These are phyloP conservation scores for Fusarium duplospermum DNA, from an alignment of 2,329 filamentous ascomycete genomes.

Conservation along the genomic window DNA sequence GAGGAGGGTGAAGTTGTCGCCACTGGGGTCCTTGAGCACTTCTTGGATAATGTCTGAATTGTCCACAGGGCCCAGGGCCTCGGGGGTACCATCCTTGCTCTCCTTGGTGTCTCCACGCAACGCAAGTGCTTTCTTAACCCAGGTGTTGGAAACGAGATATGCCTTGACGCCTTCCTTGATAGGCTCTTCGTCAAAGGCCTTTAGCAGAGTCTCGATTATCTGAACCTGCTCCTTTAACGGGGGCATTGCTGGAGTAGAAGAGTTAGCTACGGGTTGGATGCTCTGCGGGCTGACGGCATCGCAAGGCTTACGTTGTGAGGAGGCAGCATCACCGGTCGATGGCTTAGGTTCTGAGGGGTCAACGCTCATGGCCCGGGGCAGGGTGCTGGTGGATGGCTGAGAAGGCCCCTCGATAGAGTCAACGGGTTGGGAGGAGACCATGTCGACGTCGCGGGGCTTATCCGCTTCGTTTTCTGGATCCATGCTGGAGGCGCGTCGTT, in stretches of 20 bases:
- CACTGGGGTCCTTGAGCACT: conserved; percentile 62
- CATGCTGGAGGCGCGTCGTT: conserved; percentile 73
- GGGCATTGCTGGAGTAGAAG: conserved; percentile 45
- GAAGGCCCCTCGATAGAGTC: conserved; percentile 25
- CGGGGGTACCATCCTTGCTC: conserved; percentile 69
- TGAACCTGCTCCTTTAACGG: conserved; percentile 72
- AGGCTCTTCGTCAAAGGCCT: conserved; percentile 62
- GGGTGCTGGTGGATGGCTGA: conserved; percentile 25
- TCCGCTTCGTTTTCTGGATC: conserved; percentile 60
- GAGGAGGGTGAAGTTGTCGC: conserved; percentile 76
- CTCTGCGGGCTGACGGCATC: neutral
- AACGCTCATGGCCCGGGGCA: conserved; percentile 56
- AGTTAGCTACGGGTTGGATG: conserved; percentile 26
- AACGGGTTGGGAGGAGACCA: conserved; percentile 49
- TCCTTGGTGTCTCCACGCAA: conserved; percentile 69
- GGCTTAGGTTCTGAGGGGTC: conserved; percentile 49
- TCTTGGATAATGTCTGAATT: conserved; percentile 84
- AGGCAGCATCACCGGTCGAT: conserved; percentile 27
- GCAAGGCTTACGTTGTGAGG: conserved; percentile 45
- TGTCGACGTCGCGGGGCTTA: conserved; percentile 59
- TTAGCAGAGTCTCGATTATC: conserved; percentile 72
- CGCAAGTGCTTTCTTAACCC: conserved; percentile 80
- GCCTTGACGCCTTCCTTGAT: conserved; percentile 79
- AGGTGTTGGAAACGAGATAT: conserved; percentile 81
- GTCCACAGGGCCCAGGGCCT: conserved; percentile 81